These are phyloP conservation scores for Rhodotorula paludigena DNA, from an alignment of 768 basidiomycete species.

Conservation along the genomic window DNA sequence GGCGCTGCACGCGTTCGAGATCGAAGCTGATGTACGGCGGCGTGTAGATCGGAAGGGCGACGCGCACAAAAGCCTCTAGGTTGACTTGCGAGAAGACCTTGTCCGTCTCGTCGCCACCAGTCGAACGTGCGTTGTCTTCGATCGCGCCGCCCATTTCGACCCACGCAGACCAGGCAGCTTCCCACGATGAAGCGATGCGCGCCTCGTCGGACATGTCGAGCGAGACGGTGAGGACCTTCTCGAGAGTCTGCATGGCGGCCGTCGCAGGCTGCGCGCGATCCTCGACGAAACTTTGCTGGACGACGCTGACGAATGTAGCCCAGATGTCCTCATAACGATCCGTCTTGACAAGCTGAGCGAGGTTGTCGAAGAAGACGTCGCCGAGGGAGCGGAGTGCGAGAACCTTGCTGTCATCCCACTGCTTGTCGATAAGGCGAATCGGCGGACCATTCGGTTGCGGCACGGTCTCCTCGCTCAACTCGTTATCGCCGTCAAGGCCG, in stretches of 20 bases:
- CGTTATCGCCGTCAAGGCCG: constrained; percentile 48
- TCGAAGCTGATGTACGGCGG: constrained; percentile 35
- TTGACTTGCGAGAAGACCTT: constrained; percentile 75
- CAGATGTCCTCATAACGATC: constrained; percentile 67
- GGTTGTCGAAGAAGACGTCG: constrained; percentile 74
- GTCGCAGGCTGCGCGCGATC: constrained; percentile 69
- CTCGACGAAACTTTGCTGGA: constrained; percentile 64
- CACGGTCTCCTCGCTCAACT: constrained; percentile 24
- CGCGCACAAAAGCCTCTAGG: constrained; percentile 71
- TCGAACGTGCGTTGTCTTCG: constrained; percentile 18
- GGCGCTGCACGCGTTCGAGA: constrained; percentile 58
- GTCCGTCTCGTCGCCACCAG: not conserved
- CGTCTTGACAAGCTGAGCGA: constrained; percentile 68
- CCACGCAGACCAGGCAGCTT: constrained; percentile 66
- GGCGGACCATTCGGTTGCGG: constrained; percentile 27
- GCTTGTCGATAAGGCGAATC: constrained; percentile 46
- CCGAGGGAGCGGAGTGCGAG: constrained; percentile 79
- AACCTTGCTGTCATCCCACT: constrained; percentile 84
- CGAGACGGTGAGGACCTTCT: constrained; percentile 65
- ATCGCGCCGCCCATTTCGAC: constrained; percentile 49
- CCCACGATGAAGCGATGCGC: constrained; percentile 54
- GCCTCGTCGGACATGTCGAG: constrained; percentile 41
- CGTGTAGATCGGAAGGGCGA: constrained; percentile 56
- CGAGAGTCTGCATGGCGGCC: constrained; percentile 76
- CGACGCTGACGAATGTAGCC: constrained; percentile 65